A percentile compares a stretch with the other conserved stretches of the same genome.
Conservation (phyloP, 2,329 filamentous ascomycete genomes). For the Phoma herbarum region DNA sequence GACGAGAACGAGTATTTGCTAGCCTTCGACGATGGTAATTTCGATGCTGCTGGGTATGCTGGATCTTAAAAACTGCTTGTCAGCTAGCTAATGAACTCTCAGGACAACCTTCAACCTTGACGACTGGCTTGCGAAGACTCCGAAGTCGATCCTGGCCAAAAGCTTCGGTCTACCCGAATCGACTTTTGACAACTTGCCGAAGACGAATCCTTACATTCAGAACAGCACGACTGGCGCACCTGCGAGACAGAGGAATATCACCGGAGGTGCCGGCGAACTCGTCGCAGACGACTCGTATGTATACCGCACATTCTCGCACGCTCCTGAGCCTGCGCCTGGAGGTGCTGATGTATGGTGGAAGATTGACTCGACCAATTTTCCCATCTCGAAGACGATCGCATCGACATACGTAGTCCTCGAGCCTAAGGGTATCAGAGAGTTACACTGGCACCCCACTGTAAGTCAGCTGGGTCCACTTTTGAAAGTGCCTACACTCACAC, state of each 20-base stretch:
- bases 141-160: neutral
- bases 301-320: constrained; percentile 66
- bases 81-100: neutral
- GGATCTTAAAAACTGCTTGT: neutral
- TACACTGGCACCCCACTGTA: neutral
- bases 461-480: neutral
- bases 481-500: neutral
- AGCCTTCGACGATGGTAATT: neutral
- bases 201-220: constrained; percentile 68
- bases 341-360: constrained; percentile 69
- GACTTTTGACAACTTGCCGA: constrained; percentile 67
- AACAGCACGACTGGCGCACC: constrained; percentile 56
- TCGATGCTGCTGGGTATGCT: neutral
- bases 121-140: neutral
- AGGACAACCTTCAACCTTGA: neutral
- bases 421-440: neutral
- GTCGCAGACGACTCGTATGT: constrained; percentile 58
- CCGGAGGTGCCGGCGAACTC: constrained; percentile 56
- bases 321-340: constrained; percentile 66
- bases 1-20: neutral
- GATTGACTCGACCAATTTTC: constrained; percentile 74
- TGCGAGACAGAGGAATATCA: constrained; percentile 58
- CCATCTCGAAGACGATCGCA: constrained; percentile 70
- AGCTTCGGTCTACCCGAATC: constrained; percentile 62
- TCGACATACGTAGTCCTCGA: constrained; percentile 54